Base-by-base conservation (phyloP, 2,329 filamentous ascomycete genomes). In the Botrytis medusae region DNA sequence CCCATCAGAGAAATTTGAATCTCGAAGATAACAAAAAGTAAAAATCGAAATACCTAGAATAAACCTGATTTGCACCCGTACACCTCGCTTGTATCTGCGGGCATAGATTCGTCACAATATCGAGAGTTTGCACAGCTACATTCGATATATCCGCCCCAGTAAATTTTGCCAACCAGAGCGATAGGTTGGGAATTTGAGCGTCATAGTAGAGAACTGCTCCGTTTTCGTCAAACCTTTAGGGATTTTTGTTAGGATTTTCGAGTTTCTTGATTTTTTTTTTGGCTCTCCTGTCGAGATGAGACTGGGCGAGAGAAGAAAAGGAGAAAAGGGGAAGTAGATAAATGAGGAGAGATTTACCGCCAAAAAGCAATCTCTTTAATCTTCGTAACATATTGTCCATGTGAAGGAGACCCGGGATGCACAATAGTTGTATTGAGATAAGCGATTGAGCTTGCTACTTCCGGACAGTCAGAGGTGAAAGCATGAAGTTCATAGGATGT, bases 171-270 rank as follows among this genome's bases (percentile, higher is more conserved):
- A 22, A 54, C 82, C 82, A 85, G 63, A 78, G 74, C 72, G 82
- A 80, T 34, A 85, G 79, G 44, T 83, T 83, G 7, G 83, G 82
- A n/a, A 85, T 82, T 79, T 81, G 84, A 34, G 84, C 83, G 75
- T 85, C 83, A 75, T 84, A 85, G 44, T 82, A 80, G 20, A 82
- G 73, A 18, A 85, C 83, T 25, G 81, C 82, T 59, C 85, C 85
- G 6, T 80, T 74, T 2, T 83, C 79, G 73, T 86, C 83, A 74
- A 87, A 84, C 46, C 81, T 82, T 51, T 22, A 6, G 48, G 48
- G 22, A 0, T 44, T 48, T 48, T 12, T 48, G 46, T 48, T 48
- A 48, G 46, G 2, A 10, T 22, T 25, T 48, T 48, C 2, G 44
- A 1, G 46, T 8, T 22, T 48, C 9, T 48, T 22, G 20, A n/a